phyloP scores from a whole-genome alignment of 192 early-diverging fungal genomes.

The Coemansia sp. region DNA sequence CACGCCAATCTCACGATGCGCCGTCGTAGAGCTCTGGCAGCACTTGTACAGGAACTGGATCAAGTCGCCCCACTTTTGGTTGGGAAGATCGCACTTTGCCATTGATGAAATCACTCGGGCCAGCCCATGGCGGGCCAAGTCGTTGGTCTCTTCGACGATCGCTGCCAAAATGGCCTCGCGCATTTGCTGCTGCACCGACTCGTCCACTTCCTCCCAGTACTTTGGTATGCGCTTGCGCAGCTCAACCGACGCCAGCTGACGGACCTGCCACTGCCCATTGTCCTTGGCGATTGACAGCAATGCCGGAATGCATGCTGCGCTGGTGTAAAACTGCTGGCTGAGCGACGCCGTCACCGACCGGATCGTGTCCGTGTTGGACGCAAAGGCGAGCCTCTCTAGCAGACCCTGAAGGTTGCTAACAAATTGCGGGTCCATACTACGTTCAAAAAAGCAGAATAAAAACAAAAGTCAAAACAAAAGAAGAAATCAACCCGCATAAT shows the following conservation, averaged over 20 bases:
- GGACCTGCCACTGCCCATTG: slow-evolving; percentile 65
- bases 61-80: slow-evolving; percentile 75
- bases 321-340: slow-evolving; percentile 70
- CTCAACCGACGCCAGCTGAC: slow-evolving; percentile 88
- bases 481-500: not conserved
- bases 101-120: slow-evolving; percentile 89
- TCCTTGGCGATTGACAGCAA: slow-evolving; percentile 70
- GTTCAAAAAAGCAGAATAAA: not conserved
- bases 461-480: not conserved
- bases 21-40: slow-evolving; percentile 66
- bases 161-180: slow-evolving; percentile 69
- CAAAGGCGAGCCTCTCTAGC: slow-evolving; percentile 56
- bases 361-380: slow-evolving; percentile 59
- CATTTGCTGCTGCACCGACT: slow-evolving; percentile 56
- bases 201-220: slow-evolving; percentile 73
- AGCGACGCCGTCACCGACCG: slow-evolving; percentile 64
- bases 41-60: slow-evolving; percentile 77
- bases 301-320: slow-evolving; percentile 75
- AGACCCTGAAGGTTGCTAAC: slow-evolving; percentile 56
- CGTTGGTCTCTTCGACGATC: slow-evolving; percentile 66
- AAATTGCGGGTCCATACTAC: slow-evolving; percentile 50
- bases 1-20: slow-evolving; percentile 82
- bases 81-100: slow-evolving; percentile 76
- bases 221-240: slow-evolving; percentile 76
- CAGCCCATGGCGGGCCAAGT: slow-evolving; percentile 71